A percentile compares a stretch with the other conserved stretches of the same genome.
phyloP scores from a whole-genome alignment of 768 basidiomycete genomes.

The Lactifluus volemus region DNA sequence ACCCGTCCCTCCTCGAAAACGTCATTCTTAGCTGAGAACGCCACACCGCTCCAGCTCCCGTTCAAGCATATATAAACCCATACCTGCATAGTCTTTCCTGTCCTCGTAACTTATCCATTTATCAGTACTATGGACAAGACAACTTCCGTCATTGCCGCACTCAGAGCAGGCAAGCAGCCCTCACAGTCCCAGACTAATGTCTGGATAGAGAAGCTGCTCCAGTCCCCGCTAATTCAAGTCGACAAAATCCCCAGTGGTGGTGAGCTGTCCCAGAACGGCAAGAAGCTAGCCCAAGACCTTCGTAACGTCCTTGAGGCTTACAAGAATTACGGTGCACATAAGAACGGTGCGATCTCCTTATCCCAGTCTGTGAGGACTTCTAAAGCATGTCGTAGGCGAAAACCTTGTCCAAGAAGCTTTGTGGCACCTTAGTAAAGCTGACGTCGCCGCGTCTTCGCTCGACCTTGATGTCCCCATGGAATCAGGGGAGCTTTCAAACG shows the following conservation, averaged over 20 bases:
- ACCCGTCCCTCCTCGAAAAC: not conserved
- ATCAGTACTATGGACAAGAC: conserved; percentile 46
- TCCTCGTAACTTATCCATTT: not conserved
- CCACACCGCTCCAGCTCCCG: not conserved
- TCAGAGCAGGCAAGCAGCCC: conserved; percentile 66
- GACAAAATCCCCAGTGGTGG: conserved; percentile 31
- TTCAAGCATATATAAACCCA: not conserved
- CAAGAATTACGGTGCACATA: conserved; percentile 42
- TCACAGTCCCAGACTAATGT: conserved; percentile 46
- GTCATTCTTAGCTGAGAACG: not conserved
- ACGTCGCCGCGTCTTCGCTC: conserved; percentile 34
- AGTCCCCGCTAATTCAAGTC: conserved; percentile 38
- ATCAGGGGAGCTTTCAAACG: conserved; percentile 39
- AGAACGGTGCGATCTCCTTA: conserved; percentile 40
- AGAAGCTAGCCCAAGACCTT: conserved; percentile 40
- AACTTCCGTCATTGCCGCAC: conserved; percentile 53
- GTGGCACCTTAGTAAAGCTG: conserved; percentile 54
- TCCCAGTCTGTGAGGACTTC: not conserved
- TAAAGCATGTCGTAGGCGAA: conserved; percentile 37
- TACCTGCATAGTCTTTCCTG: not conserved
- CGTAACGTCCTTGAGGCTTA: conserved; percentile 49
- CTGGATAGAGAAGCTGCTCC: conserved; percentile 48
- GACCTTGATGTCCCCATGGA: conserved; percentile 27
- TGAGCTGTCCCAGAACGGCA: conserved; percentile 48
- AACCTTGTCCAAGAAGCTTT: conserved; percentile 56